A percentile compares a stretch with the other conserved stretches of the same genome.
Evolutionary conservation across 306 rosid genomes (phyloP).

Genomic region (Sechiopsis laciniata): DNA sequence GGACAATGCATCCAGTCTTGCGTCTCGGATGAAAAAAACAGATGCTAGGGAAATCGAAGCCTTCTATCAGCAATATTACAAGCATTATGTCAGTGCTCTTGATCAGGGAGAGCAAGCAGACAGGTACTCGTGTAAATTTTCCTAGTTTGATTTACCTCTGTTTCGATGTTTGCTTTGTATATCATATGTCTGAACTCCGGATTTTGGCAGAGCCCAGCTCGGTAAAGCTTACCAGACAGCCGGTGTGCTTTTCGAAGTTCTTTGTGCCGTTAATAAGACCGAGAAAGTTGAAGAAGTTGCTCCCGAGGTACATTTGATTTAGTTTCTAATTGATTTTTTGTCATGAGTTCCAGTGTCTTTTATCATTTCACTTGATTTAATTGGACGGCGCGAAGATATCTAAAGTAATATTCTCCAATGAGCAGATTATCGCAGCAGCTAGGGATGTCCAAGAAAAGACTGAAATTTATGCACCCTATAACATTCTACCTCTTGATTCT

Average conservation of each 20-base stretch:
- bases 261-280: constrained; percentile 88
- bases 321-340: constrained; percentile 19
- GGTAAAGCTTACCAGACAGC: constrained; percentile 92
- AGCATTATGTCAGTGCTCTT: constrained; percentile 76
- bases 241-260: constrained; percentile 94
- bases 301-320: constrained; percentile 67
- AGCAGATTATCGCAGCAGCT: constrained; percentile 92
- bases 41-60: constrained; percentile 91
- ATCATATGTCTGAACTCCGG: not conserved
- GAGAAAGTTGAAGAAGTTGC: constrained; percentile 98
- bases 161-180: not conserved
- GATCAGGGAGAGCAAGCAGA: constrained; percentile 91
- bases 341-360: constrained; percentile 19
- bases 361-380: not conserved
- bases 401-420: constrained; percentile 17
- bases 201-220: constrained; percentile 71
- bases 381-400: constrained; percentile 13
- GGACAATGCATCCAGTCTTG: constrained; percentile 80
- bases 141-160: not conserved
- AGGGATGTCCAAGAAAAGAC: constrained; percentile 97
- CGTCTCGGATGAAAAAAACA: constrained; percentile 66
- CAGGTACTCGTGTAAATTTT: constrained; percentile 37
- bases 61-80: constrained; percentile 91
- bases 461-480: constrained; percentile 81
- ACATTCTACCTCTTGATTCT: constrained; percentile 90